Evolutionary conservation across 2,329 filamentous ascomycete species (phyloP).

Genomic region (Alternaria longipes): DNA sequence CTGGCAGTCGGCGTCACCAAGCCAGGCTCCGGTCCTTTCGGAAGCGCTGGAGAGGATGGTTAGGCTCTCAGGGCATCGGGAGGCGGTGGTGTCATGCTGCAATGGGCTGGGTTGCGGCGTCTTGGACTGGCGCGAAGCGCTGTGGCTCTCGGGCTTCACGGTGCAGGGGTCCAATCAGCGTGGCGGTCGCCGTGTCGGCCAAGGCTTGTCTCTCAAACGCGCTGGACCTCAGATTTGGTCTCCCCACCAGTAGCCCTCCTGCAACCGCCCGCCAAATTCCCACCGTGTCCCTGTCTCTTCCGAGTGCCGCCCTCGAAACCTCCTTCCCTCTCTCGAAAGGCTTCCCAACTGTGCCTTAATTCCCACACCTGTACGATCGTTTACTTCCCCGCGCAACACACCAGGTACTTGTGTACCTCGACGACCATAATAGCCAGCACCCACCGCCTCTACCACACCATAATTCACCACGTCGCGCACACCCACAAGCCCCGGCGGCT

Average conservation of each 20-base stretch:
- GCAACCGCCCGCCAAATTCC: slow-evolving; percentile 49
- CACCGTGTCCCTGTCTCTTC: slow-evolving; percentile 42
- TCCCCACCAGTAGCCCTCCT: slow-evolving; percentile 48
- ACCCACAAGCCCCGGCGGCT: slow-evolving; percentile 44
- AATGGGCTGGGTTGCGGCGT: slow-evolving; percentile 35
- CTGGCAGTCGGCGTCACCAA: slow-evolving; percentile 22
- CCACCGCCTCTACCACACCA: slow-evolving; percentile 18
- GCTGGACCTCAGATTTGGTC: slow-evolving; percentile 48
- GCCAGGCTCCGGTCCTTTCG: slow-evolving; percentile 9
- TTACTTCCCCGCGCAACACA: slow-evolving; percentile 17
- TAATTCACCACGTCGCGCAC: slow-evolving; percentile 28
- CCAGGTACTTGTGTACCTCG: slow-evolving; percentile 16
- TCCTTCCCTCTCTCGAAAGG: slow-evolving; percentile 31
- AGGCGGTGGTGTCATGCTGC: slow-evolving; percentile 43
- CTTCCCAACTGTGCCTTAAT: slow-evolving; percentile 34
- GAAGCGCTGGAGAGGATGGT: slow-evolving; percentile 27
- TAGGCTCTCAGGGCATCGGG: slow-evolving; percentile 21
- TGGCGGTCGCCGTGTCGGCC: slow-evolving; percentile 36
- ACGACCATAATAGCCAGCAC: slow-evolving; percentile 26
- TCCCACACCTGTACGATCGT: slow-evolving; percentile 33
- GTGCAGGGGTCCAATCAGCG: slow-evolving; percentile 43
- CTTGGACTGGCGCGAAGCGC: slow-evolving; percentile 40
- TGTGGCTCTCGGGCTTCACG: slow-evolving; percentile 42
- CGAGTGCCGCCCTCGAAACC: slow-evolving; percentile 40
- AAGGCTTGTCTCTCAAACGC: slow-evolving; percentile 47